phyloP scores from a whole-genome alignment of 108 stramenopile genomes.

The Asterionellopsis glacialis region DNA sequence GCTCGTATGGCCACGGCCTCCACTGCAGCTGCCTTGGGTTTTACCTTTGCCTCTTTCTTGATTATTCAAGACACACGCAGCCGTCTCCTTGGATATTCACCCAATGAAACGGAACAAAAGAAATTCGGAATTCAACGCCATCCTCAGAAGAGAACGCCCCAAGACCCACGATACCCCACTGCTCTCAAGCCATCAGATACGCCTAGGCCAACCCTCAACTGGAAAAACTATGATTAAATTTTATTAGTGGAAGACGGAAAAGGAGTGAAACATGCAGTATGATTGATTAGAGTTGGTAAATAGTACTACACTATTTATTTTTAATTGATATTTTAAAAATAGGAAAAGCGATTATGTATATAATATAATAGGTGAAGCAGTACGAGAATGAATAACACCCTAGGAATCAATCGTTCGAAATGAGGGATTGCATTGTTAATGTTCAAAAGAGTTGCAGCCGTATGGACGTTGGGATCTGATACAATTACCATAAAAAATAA shows the following conservation, averaged over 20 bases:
- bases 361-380: not conserved
- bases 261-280: too few species aligned
- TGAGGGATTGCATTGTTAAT: slow-evolving; percentile 89
- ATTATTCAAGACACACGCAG: slow-evolving; percentile 64
- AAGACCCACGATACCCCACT: slow-evolving; percentile 31
- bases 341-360: not conserved
- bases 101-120: slow-evolving; percentile 73
- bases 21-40: slow-evolving; percentile 68
- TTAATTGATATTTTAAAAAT: not conserved
- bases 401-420: slow-evolving; percentile 91
- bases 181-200: not conserved
- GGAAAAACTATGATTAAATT: slow-evolving; percentile 35
- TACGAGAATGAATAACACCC: slow-evolving; percentile 26
- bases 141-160: not conserved
- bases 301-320: not conserved
- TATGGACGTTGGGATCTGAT: slow-evolving; percentile 73
- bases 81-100: slow-evolving; percentile 66
- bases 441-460: slow-evolving; percentile 87
- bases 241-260: not conserved
- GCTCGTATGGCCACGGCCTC: slow-evolving; percentile 64
- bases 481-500: slow-evolving; percentile 99
- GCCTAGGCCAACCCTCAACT: slow-evolving; percentile 21
- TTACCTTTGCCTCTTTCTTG: slow-evolving; percentile 68
- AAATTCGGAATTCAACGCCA: slow-evolving; percentile 27
- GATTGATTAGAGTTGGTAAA: too few species aligned